A percentile compares a stretch with the other conserved stretches of the same genome.
phyloP scores from a whole-genome alignment of 139 green algal species.

The Chlamydomonas applanata region DNA sequence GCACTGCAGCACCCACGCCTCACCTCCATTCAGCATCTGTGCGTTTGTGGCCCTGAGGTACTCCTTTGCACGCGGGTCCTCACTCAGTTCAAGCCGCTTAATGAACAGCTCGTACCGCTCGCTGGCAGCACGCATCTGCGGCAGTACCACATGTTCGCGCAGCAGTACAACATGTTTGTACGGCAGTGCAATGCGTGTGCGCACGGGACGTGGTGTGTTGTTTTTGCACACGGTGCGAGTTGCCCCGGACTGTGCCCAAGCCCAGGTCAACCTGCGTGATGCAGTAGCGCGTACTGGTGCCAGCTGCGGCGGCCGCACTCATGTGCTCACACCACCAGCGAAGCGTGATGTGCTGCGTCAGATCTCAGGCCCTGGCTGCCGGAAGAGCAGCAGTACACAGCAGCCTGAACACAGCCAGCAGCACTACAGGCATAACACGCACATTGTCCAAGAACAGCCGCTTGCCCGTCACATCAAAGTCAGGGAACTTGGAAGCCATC shows the following conservation, averaged over 20 bases:
- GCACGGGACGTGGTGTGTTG: not conserved
- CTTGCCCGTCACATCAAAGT: slow-evolving; percentile 55
- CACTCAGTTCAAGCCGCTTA: slow-evolving; percentile 50
- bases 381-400: too few species aligned
- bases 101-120: slow-evolving; percentile 48
- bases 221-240: not conserved
- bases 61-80: slow-evolving; percentile 32
- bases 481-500: slow-evolving; percentile 46
- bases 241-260: too few species aligned
- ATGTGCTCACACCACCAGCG: not conserved
- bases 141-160: too few species aligned
- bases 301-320: too few species aligned
- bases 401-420: too few species aligned
- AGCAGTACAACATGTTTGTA: not conserved
- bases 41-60: slow-evolving; percentile 48
- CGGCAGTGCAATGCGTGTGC: not conserved
- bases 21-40: slow-evolving; percentile 22
- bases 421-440: not conserved
- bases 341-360: not conserved
- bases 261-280: too few species aligned
- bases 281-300: too few species aligned
- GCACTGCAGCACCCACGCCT: too few species aligned
- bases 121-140: slow-evolving; percentile 25
- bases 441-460: slow-evolving; percentile 50
- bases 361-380: not conserved